These are phyloP conservation scores for Pelargonium australe DNA, from an alignment of 441 rosid species.

Conservation along the genomic window DNA sequence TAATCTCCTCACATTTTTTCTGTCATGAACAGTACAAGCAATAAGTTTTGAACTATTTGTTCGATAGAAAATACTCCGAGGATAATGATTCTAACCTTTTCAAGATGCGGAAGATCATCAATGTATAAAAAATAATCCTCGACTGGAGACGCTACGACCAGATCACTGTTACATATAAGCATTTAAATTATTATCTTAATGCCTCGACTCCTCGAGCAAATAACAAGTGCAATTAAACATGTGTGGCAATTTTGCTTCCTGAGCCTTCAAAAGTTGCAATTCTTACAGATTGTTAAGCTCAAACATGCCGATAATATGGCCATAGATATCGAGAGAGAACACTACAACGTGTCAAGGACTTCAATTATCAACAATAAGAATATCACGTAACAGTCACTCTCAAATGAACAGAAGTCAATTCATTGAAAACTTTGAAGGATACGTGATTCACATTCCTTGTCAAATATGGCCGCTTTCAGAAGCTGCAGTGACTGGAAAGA, in stretches of 20 bases:
- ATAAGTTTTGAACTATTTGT: conserved; percentile 4
- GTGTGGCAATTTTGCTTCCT: not conserved
- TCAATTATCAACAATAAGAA: conserved; percentile 15
- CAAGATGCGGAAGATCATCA: conserved; percentile 52
- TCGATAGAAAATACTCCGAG: conserved; percentile 5
- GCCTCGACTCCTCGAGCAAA: not conserved
- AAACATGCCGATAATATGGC: conserved; percentile 88
- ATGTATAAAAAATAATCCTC: conserved; percentile 82
- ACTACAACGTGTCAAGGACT: conserved; percentile 64
- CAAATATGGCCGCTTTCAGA: conserved; percentile 67
- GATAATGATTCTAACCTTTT: conserved; percentile 46
- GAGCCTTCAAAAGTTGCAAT: conserved; percentile 7
- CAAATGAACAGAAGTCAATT: not conserved
- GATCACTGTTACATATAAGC: conserved; percentile 55
- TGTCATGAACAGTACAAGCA: conserved; percentile 18
- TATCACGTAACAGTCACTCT: not conserved
- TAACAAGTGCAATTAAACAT: not conserved
- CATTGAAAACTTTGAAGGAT: conserved; percentile 37
- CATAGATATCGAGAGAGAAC: conserved; percentile 86
- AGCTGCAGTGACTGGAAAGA: conserved; percentile 71
- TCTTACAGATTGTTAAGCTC: conserved; percentile 94
- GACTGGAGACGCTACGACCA: conserved; percentile 89
- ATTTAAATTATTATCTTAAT: conserved; percentile 18
- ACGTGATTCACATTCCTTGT: conserved; percentile 78
- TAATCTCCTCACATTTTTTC: conserved; percentile 55